phyloP scores from a whole-genome alignment of 768 basidiomycete genomes.

The Lepiota venenata region DNA sequence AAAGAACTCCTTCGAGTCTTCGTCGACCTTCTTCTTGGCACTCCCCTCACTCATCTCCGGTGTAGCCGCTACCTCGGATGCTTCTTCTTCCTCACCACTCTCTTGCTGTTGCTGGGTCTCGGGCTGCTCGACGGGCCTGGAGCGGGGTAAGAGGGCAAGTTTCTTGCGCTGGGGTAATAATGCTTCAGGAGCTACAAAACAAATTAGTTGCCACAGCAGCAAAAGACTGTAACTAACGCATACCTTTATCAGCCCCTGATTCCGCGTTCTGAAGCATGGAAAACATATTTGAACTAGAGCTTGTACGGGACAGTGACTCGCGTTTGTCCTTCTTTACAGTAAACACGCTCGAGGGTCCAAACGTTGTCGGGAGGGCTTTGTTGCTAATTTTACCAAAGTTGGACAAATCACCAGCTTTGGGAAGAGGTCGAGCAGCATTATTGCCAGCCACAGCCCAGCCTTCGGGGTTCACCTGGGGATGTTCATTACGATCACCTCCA shows the following conservation, averaged over 20 bases:
- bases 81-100: slow-evolving; percentile 48
- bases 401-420: slow-evolving; percentile 83
- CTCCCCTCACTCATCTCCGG: slow-evolving; percentile 60
- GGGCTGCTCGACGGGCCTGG: slow-evolving; percentile 54
- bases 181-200: slow-evolving; percentile 37
- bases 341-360: slow-evolving; percentile 87
- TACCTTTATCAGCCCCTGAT: slow-evolving; percentile 55
- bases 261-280: slow-evolving; percentile 74
- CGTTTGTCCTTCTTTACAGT: slow-evolving; percentile 68
- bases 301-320: slow-evolving; percentile 75
- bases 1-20: slow-evolving; percentile 87
- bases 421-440: slow-evolving; percentile 49
- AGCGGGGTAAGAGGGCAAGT: slow-evolving; percentile 75
- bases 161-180: slow-evolving; percentile 58
- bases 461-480: slow-evolving; percentile 63
- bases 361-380: slow-evolving; percentile 59
- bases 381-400: slow-evolving; percentile 82
- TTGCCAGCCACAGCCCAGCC: slow-evolving; percentile 81
- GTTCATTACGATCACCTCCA: slow-evolving; percentile 66
- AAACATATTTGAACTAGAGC: slow-evolving; percentile 84
- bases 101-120: slow-evolving; percentile 45
- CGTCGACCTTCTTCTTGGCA: slow-evolving; percentile 71
- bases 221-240: slow-evolving; percentile 10
- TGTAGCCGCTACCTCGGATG: slow-evolving; percentile 31
- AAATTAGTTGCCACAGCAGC: neutral